A percentile compares a stretch with the other conserved stretches of the same genome.
These are phyloP conservation scores for Neurospora sublineolata DNA, from an alignment of 495 filamentous ascomycete genomes.

Conservation along the genomic window DNA sequence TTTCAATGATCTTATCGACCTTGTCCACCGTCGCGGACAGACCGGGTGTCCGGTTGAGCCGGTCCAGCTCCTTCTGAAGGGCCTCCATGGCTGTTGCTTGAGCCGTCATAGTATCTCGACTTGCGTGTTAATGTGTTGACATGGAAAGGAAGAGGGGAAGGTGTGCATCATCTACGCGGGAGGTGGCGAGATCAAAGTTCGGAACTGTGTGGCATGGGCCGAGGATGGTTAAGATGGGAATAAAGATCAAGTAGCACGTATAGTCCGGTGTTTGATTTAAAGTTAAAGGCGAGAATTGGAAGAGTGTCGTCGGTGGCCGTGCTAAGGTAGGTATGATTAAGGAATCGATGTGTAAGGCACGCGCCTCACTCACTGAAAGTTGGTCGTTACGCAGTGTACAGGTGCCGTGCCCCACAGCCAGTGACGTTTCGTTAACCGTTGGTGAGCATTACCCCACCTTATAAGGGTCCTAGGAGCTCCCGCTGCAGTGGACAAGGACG, in stretches of 20 bases:
- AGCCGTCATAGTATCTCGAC: not conserved
- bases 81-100: constrained; percentile 10
- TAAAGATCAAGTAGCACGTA: not conserved
- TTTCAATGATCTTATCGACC: constrained; percentile 69
- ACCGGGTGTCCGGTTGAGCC: constrained; percentile 57
- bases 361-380: not conserved
- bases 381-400: not conserved
- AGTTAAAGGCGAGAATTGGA: not conserved
- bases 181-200: not conserved
- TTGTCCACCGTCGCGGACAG: constrained; percentile 59
- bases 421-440: not conserved
- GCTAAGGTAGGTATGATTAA: not conserved
- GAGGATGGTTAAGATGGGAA: not conserved
- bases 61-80: constrained; percentile 61
- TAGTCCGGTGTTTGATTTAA: not conserved
- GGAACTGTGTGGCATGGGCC: not conserved
- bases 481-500: not conserved
- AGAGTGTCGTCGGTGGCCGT: not conserved
- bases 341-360: not conserved
- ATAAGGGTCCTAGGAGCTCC: not conserved
- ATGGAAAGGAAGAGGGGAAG: not conserved
- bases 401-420: not conserved
- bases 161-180: not conserved
- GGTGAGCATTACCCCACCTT: not conserved
- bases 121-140: not conserved